phyloP scores from a whole-genome alignment of 192 early-diverging fungal genomes.

The Coemansia sp. region DNA sequence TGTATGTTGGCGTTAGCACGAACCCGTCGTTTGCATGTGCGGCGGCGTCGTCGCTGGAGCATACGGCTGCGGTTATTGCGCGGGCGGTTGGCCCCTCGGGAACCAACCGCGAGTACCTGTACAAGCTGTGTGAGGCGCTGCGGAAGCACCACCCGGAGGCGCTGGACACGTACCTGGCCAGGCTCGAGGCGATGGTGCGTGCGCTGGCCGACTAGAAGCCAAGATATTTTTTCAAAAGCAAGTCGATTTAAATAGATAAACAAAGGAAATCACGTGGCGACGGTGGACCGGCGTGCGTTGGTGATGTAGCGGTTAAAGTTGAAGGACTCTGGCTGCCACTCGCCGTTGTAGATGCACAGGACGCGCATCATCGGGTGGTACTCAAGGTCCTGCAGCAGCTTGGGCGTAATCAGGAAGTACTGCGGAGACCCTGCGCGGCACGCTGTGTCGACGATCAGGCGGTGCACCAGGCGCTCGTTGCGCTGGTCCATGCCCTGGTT shows the following conservation, averaged over 20 bases:
- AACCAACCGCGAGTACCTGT: slow-evolving; percentile 68
- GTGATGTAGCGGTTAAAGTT: slow-evolving; percentile 42
- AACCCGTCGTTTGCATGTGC: slow-evolving; percentile 82
- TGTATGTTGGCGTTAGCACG: slow-evolving; percentile 74
- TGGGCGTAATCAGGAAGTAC: slow-evolving; percentile 99
- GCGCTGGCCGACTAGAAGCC: neutral
- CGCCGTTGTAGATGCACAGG: slow-evolving; percentile 92
- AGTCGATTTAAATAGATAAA: neutral
- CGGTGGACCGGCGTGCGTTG: slow-evolving; percentile 15
- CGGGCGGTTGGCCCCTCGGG: slow-evolving; percentile 66
- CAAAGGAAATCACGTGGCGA: neutral
- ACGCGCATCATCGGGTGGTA: slow-evolving; percentile 93
- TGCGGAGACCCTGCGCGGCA: slow-evolving; percentile 59
- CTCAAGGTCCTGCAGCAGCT: slow-evolving; percentile 88
- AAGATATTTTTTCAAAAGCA: neutral
- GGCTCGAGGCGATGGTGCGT: slow-evolving; percentile 57
- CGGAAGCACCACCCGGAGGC: slow-evolving; percentile 54
- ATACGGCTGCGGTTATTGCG: slow-evolving; percentile 68
- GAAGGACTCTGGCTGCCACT: slow-evolving; percentile 71
- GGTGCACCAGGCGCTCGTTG: slow-evolving; percentile 95
- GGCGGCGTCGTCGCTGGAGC: slow-evolving; percentile 59
- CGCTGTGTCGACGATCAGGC: slow-evolving; percentile 82
- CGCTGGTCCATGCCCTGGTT: slow-evolving; percentile 99
- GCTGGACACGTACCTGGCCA: slow-evolving; percentile 61
- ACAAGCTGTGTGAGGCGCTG: slow-evolving; percentile 64